phyloP scores from a whole-genome alignment of 371 early-diverging fungal species.

The Mortierella sp. region DNA sequence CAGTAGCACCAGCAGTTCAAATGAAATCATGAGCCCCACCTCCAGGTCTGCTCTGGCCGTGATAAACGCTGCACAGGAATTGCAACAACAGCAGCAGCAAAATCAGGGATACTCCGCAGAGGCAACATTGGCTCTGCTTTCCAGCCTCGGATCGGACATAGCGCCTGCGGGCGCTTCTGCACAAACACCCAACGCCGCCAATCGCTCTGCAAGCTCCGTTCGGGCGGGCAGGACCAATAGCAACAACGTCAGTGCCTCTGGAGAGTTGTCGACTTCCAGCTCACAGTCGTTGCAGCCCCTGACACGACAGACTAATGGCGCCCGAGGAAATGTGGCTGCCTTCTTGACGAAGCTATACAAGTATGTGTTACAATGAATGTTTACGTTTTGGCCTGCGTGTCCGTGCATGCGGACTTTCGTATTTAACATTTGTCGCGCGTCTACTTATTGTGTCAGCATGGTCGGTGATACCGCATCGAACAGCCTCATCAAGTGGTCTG shows the following conservation, averaged over 20 bases:
- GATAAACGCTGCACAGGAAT: constrained; percentile 14
- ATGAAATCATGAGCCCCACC: constrained; percentile 9
- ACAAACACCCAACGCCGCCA: constrained; percentile 3
- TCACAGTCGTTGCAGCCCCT: constrained; percentile 35
- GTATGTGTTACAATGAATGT: constrained; percentile 53
- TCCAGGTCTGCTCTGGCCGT: constrained; percentile 11
- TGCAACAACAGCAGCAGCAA: constrained; percentile 25
- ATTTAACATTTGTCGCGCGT: too few species aligned
- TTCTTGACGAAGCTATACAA: constrained; percentile 91
- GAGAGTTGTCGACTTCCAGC: background rate
- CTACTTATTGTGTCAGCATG: too few species aligned
- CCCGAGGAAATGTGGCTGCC: constrained; percentile 78
- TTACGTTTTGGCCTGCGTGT: background rate
- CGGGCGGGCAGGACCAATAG: constrained; percentile 1
- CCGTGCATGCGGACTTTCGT: background rate
- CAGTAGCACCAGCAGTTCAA: background rate
- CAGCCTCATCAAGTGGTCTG: constrained; percentile 82
- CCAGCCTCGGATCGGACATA: constrained; percentile 6
- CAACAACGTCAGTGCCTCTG: background rate
- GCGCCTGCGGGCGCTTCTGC: background rate
- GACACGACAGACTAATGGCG: constrained; percentile 23
- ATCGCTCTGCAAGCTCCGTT: background rate
- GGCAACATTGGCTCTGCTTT: constrained; percentile 20
- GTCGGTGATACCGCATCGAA: constrained; percentile 76
- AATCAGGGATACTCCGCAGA: constrained; percentile 8